These are phyloP conservation scores for Akanthomyces lecanii DNA, from an alignment of 2,329 filamentous ascomycete genomes.

Conservation along the genomic window DNA sequence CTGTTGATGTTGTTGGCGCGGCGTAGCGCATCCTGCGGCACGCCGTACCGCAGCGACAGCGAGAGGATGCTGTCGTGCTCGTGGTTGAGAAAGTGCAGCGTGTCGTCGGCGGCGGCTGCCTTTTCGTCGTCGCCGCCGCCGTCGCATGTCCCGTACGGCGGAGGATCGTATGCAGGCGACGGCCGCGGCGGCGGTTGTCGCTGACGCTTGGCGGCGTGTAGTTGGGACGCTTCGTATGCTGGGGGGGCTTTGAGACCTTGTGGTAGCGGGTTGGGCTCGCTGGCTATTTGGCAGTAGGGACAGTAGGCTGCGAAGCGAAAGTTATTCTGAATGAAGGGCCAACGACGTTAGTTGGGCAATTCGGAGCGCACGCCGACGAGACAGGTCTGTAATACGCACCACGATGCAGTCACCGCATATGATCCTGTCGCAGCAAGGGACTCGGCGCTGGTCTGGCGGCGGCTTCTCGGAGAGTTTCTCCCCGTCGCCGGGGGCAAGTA, in stretches of 20 bases:
- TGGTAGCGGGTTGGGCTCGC: conserved; percentile 50
- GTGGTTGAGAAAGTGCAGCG: conserved; percentile 70
- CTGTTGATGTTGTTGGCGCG: conserved; percentile 65
- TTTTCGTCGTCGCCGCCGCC: conserved; percentile 7
- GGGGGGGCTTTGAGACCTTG: conserved; percentile 67
- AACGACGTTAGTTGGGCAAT: background rate
- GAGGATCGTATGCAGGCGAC: background rate
- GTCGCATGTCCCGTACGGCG: background rate
- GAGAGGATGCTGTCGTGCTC: conserved; percentile 63
- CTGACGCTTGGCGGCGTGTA: background rate
- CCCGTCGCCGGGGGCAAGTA: conserved; percentile 46
- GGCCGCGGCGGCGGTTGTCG: background rate
- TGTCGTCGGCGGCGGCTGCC: conserved; percentile 52
- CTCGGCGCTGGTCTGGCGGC: conserved; percentile 52
- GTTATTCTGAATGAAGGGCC: conserved; percentile 46
- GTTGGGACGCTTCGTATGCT: conserved; percentile 46
- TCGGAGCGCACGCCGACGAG: too few relatives aligned
- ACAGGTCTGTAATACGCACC: conserved; percentile 36
- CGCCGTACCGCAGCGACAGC: conserved; percentile 66
- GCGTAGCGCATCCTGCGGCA: conserved; percentile 60
- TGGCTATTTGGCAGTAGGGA: conserved; percentile 74
- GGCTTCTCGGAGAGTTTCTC: conserved; percentile 57
- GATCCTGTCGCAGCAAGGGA: conserved; percentile 65
- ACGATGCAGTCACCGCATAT: conserved; percentile 70
- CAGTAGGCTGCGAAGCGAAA: conserved; percentile 62